Base-by-base conservation (phyloP, 352 stramenopile genomes). In the Pythium brachiatum region DNA sequence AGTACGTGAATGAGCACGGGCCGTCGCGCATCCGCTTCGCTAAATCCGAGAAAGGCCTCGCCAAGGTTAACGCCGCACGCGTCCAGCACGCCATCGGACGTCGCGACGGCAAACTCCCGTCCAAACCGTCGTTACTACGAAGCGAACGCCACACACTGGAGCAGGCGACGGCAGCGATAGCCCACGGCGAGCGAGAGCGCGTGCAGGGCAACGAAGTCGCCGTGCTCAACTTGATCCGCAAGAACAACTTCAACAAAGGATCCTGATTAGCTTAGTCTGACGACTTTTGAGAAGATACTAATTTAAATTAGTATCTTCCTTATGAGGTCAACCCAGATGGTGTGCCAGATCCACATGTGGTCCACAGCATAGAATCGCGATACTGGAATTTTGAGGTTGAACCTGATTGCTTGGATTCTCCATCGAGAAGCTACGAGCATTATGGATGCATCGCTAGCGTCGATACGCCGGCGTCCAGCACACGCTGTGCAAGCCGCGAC, bases 11-110 rank as follows among this genome's bases (percentile, higher is more conserved):
- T 18, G 61, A 66, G 15, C 57, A 73, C 38, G 70, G 73, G 0
- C 56, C 67, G 6, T 74, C 59, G 7, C 72, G 76, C 0, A 81
- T 89, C 50, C 79, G 78, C 31, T 55, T 81, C 48, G 70, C 77
- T 11, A 76, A 64, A 21, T 78, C 81, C 2, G 60, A 69, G 55
- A 41, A 36, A 0, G 79, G 72, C 3, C 70, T 83, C 54, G 61
- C 64, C 31, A 71, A 71, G 15, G 52, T 90, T 13, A 66, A 87
- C 36, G 70, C 74, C 3, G 76, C 72, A 6, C 73, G 79, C 8
- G 66, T 82, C 5, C 66, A 75, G 47, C 66, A 74, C 31, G 72
- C 72, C 1, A 56, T 88, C 9, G 78, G 79, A n/a, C 76, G 70
- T 18, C 75, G 76, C 18, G 26, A n/a, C 43, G 23, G 21, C 43